Conservation (phyloP, 176 grass and related monocot genomes). For the Alloteropsis semialata region DNA sequence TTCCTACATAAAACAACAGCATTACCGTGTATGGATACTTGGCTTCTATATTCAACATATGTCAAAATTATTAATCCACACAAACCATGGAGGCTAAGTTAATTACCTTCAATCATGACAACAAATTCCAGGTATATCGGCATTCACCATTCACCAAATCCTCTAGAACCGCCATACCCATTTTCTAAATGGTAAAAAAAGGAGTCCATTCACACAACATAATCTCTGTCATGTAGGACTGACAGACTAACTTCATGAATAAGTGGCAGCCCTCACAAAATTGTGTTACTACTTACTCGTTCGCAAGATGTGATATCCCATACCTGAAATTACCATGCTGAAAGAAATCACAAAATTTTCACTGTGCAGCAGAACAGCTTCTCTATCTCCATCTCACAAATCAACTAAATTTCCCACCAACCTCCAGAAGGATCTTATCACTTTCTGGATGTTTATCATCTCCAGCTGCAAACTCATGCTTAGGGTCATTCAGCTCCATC, state of each 20-base stretch:
- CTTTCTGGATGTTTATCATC: constrained; percentile 42
- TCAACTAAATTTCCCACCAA: constrained; percentile 40
- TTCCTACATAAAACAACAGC: background rate
- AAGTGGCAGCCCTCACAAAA: constrained; percentile 47
- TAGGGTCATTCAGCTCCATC: constrained; percentile 48
- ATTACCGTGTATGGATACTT: background rate
- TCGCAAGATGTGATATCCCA: constrained; percentile 29
- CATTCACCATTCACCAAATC: constrained; percentile 46
- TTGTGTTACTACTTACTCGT: constrained; percentile 40
- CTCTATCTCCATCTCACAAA: constrained; percentile 41
- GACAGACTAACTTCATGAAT: constrained; percentile 49
- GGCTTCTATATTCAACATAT: background rate
- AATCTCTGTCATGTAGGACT: constrained; percentile 36
- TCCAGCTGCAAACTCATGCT: constrained; percentile 46
- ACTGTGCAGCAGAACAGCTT: constrained; percentile 39
- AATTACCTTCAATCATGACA: background rate
- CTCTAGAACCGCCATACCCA: constrained; percentile 37
- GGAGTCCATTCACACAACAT: constrained; percentile 38
- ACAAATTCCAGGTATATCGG: background rate
- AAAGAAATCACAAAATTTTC: constrained; percentile 43
- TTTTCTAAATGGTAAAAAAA: constrained; percentile 41
- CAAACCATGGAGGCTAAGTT: background rate
- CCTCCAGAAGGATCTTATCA: constrained; percentile 31
- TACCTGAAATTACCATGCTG: constrained; percentile 35
- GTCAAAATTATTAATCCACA: background rate